Conservation (phyloP, 2,329 filamentous ascomycete species). For the Nakataea oryzae region DNA sequence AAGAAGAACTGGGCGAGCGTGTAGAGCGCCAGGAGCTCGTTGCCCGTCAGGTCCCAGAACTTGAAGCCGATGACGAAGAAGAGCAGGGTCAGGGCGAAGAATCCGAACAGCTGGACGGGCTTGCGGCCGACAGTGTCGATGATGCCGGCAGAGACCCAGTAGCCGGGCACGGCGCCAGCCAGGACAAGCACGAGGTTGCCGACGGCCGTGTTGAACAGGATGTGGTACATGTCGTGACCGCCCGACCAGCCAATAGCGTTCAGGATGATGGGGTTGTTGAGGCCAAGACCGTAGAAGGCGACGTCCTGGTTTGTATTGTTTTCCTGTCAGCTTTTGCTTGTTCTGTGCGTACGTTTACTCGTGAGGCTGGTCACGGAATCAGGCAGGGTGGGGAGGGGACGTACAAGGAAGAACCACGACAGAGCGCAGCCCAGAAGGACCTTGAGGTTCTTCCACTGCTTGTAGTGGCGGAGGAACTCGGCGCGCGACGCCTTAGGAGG, state of each 20-base stretch:
- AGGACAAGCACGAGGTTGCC: constrained; percentile 72
- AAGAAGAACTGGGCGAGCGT: constrained; percentile 49
- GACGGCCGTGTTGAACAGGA: constrained; percentile 63
- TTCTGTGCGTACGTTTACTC: neutral
- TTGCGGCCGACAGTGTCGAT: constrained; percentile 67
- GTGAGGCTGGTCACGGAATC: no score
- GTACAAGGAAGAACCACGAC: constrained; percentile 68
- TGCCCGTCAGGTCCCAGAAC: constrained; percentile 39
- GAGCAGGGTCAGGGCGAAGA: constrained; percentile 48
- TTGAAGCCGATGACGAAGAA: constrained; percentile 55
- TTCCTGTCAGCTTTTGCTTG: neutral
- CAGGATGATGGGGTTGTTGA: constrained; percentile 69
- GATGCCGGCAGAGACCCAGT: constrained; percentile 65
- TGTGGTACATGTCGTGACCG: constrained; percentile 50
- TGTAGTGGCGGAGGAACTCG: constrained; percentile 65
- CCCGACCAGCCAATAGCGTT: constrained; percentile 56
- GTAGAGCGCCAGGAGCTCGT: constrained; percentile 44
- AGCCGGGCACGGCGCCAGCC: constrained; percentile 70
- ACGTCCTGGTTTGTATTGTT: constrained; percentile 19
- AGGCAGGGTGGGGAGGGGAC: neutral
- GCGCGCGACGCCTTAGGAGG: constrained; percentile 43
- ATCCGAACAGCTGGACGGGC: constrained; percentile 61
- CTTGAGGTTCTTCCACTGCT: constrained; percentile 59
- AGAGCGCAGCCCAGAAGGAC: constrained; percentile 56
- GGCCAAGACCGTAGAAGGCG: constrained; percentile 57